phyloP scores from a whole-genome alignment of 202 grass and related monocot species.

The Alloteropsis angusta region DNA sequence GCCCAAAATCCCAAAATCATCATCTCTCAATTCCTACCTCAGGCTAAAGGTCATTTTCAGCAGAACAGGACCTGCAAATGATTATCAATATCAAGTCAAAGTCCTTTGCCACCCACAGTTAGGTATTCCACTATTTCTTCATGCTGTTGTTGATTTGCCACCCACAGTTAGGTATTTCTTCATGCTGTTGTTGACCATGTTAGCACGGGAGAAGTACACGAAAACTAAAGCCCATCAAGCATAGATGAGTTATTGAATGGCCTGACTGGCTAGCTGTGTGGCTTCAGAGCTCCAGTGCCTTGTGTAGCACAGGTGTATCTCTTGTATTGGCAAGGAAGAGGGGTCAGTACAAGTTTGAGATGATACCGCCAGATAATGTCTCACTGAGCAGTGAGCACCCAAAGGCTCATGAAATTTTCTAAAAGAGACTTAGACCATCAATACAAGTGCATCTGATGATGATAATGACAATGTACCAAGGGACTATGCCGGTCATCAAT shows the following conservation, averaged over 20 bases:
- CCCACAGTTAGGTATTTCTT: background rate
- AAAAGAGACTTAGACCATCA: background rate
- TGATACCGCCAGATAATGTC: background rate
- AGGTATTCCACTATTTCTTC: too few relatives aligned
- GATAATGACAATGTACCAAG: background rate
- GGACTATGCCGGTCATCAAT: background rate
- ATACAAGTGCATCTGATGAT: background rate
- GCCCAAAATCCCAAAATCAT: background rate
- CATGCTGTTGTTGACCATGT: background rate
- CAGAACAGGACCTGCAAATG: background rate
- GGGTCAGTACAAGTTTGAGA: background rate
- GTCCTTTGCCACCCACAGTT: background rate
- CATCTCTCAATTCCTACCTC: background rate
- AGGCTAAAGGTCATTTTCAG: background rate
- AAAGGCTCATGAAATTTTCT: background rate
- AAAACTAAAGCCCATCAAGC: background rate
- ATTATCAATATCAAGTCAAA: slow-evolving; percentile 7
- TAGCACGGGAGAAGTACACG: background rate
- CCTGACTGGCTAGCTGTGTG: background rate
- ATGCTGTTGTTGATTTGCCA: background rate
- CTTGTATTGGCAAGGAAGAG: background rate
- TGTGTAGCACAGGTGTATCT: background rate
- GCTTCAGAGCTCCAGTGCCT: background rate
- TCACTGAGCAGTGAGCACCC: background rate
- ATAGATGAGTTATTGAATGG: background rate